Base-by-base conservation (phyloP, 805 yeast species). In the Jamesozyma piceae region DNA sequence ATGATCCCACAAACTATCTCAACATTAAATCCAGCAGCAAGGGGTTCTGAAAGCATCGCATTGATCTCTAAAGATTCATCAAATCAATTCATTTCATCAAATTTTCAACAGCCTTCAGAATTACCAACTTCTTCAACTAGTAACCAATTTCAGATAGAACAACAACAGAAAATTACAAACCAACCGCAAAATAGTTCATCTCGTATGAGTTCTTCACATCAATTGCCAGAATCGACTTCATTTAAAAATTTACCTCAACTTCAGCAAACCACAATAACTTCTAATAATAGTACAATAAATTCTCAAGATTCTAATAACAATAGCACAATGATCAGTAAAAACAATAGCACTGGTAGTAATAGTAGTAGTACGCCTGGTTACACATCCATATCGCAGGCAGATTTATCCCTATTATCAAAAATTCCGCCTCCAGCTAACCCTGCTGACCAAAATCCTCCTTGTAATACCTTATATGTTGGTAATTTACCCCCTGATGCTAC, bases 361-460 rank as follows among this genome's bases (percentile, higher is more conserved):
- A 20, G 9, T 19, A 31, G 4, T 10, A 52, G 37, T 49, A 37
- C 39, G 31, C 35, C 36, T 42, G 35, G 37, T 35, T 24, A 40
- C 48, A 26, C 45, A 36, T 34, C 41, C 19, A 49, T 54, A 17
- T 57, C 68, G 8, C 69, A 65, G 43, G 65, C 72, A 68, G 89
- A 82, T 57, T 67, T 82, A 45, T 78, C 86, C 1, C 64, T 82
- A 36, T 64, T 82, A 38, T 84, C 89, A 0, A 66, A 85, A 48
- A 86, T 82, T 19, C 92, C 92, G 10, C 86, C 88, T 4, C 92
- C 90, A 3, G 95, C 95, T 1, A 89, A 89, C 55, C 97, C 97
- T 3, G 97, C 97, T 2, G 97, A 89, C 63, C 97, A 90, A 64
- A 90, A 89, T 60, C 97, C 97, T 3, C 97, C 97, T 5, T 89